Evolutionary conservation across 495 filamentous ascomycete species (phyloP).

Genomic region (Thozetella sp.): DNA sequence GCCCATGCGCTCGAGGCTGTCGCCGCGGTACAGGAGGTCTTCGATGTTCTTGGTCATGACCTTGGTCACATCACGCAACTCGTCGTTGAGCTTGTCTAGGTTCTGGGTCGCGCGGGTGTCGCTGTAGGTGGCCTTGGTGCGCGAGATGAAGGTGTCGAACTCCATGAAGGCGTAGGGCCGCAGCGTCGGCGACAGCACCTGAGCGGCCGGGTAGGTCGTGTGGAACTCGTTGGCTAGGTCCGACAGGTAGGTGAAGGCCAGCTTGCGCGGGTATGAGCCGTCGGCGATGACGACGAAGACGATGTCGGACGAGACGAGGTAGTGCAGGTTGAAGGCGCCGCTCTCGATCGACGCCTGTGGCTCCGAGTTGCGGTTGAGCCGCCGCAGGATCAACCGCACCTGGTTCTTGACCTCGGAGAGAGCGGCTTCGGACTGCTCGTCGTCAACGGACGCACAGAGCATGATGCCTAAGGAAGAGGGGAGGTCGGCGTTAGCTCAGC

Average conservation of each 20-base stretch:
- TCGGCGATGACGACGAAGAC: conserved; percentile 94
- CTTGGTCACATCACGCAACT: conserved; percentile 95
- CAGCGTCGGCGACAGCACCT: conserved; percentile 72
- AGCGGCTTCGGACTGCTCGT: conserved; percentile 70
- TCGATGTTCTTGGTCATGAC: conserved; percentile 99
- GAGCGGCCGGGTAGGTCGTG: conserved; percentile 72
- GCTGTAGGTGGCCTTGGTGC: conserved; percentile 93
- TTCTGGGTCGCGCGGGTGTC: conserved; percentile 87
- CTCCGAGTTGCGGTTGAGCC: conserved; percentile 84
- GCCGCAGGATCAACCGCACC: conserved; percentile 84
- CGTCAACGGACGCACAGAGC: conserved; percentile 93
- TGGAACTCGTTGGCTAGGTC: conserved; percentile 91
- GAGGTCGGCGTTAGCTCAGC: conserved; percentile 19
- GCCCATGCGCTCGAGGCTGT: conserved; percentile 95
- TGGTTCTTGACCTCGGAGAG: conserved; percentile 88
- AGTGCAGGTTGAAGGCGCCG: conserved; percentile 74
- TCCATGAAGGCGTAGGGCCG: conserved; percentile 96
- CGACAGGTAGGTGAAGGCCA: conserved; percentile 97
- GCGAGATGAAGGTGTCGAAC: conserved; percentile 95
- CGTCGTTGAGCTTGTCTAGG: conserved; percentile 88
- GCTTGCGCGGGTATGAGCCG: conserved; percentile 92
- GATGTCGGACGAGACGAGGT: conserved; percentile 78
- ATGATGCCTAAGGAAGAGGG: conserved; percentile 67
- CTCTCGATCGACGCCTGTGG: conserved; percentile 91
- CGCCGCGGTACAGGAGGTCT: conserved; percentile 92